Conservation (phyloP, 208 protist genomes). For the Naegleria gruberi region DNA sequence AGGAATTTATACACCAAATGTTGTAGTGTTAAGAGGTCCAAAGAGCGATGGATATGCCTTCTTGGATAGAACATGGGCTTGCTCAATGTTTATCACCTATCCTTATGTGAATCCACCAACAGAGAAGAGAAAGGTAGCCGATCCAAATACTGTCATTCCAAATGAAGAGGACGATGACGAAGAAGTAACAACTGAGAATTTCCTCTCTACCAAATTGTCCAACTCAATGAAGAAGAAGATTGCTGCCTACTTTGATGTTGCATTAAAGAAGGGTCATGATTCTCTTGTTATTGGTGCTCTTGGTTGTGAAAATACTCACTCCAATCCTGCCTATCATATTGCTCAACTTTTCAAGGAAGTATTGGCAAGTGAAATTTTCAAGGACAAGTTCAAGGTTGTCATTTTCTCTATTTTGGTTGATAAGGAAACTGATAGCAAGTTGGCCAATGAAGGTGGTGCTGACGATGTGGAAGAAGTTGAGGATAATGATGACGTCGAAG, state of each 20-base stretch:
- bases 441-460: background rate
- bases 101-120: background rate
- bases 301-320: background rate
- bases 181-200: background rate
- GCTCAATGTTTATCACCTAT: background rate
- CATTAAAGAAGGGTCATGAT: conserved; percentile 21
- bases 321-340: conserved; percentile 25
- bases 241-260: background rate
- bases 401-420: background rate
- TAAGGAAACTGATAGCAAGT: background rate
- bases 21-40: background rate
- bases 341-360: conserved; percentile 20
- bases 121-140: background rate
- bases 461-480: background rate
- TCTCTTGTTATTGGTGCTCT: conserved; percentile 9
- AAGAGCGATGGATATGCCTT: background rate
- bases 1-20: background rate
- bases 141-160: background rate
- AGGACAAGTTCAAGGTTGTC: background rate
- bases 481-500: background rate
- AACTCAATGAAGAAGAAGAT: conserved; percentile 11
- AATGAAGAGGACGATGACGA: background rate
- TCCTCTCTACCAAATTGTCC: background rate
- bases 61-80: background rate
- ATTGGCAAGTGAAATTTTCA: background rate